These are phyloP conservation scores for Leishmania tropica DNA, from an alignment of 208 protist genomes.

Conservation along the genomic window DNA sequence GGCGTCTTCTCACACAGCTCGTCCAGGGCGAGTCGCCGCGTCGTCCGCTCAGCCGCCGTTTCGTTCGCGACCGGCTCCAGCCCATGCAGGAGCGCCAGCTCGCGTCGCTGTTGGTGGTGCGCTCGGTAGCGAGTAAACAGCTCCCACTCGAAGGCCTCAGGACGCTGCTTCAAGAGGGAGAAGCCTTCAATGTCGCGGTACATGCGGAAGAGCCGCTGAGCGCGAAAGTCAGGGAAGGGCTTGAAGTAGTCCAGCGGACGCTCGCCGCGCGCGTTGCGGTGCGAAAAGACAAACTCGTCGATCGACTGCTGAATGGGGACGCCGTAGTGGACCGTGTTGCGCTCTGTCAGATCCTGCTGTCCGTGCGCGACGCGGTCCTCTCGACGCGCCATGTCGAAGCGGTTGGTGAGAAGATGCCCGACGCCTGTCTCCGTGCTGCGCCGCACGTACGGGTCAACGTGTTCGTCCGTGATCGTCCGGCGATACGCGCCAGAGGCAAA, in stretches of 20 bases:
- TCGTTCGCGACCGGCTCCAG: slow-evolving; percentile 90
- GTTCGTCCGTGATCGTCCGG: slow-evolving; percentile 67
- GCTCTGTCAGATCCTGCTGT: slow-evolving; percentile 83
- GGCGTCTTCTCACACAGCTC: slow-evolving; percentile 85
- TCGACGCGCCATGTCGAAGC: slow-evolving; percentile 84
- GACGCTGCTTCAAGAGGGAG: slow-evolving; percentile 82
- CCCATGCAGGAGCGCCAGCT: slow-evolving; percentile 76
- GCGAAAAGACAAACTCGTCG: slow-evolving; percentile 87
- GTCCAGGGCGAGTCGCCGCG: slow-evolving; percentile 67
- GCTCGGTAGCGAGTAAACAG: slow-evolving; percentile 90
- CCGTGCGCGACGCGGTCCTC: slow-evolving; percentile 67
- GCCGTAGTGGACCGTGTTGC: slow-evolving; percentile 73
- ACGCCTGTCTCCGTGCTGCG: slow-evolving; percentile 63
- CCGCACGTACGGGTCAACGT: slow-evolving; percentile 78
- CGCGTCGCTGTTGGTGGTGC: slow-evolving; percentile 87
- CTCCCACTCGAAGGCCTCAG: slow-evolving; percentile 89
- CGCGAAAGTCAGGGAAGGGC: slow-evolving; percentile 83
- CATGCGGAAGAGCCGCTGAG: slow-evolving; percentile 72
- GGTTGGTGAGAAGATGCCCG: slow-evolving; percentile 77
- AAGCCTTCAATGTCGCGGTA: slow-evolving; percentile 90
- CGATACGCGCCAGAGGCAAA: slow-evolving; percentile 78
- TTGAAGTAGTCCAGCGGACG: slow-evolving; percentile 90
- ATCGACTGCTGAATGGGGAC: slow-evolving; percentile 74
- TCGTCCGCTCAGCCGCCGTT: slow-evolving; percentile 77
- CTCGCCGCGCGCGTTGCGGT: slow-evolving; percentile 82